Evolutionary conservation across 306 rosid genomes (phyloP), one percentile per base, ranked within the genome.

Genomic region (Cucumis cinereus): DNA sequence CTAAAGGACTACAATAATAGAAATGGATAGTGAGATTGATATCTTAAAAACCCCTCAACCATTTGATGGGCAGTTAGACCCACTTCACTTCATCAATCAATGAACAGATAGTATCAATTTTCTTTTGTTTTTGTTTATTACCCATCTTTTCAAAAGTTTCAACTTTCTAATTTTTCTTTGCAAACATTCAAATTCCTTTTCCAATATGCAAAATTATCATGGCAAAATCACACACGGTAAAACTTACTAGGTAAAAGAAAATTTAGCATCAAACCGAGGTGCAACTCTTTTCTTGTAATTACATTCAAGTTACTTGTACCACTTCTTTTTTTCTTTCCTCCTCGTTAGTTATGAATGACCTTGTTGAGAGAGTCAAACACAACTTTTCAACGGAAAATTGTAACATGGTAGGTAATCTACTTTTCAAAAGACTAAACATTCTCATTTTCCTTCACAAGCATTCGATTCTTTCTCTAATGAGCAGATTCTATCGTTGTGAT

Each of bases 1-100:
- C 56, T 68, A 40, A 10, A 43, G 36, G 74, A 45, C 75, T 66
- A 24, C 57, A 70, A 71, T 71, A 71, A 71, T 71, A 8, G 57
- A 70, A 47, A 43, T 70, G 40, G 36, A 6, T 15, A 23, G 15
- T 8, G 40, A 24, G 22, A 70, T 70, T 40, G 20, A 68, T 8
- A 19, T 23, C 54, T 20, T 14, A 15, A 41, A 24, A 43, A 66
- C 73, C 14, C 52, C 20, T 15, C 20, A 6, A 15, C 74, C 55
- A 69, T 41, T 47, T 70, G 40, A 26, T 70, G 57, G 4, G 16
- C 57, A 45, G 15, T 70, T 49, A 15, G 58, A 47, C 75, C 75
- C 40, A 70, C 57, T 70, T 26, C 75, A 70, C 56, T 23, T 23
- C 74, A 12, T 8, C 74, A 45, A 69, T 43, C 38, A 45, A 40